These are phyloP conservation scores for Nannochloris sp. DNA, from an alignment of 139 green algal genomes.

Conservation along the genomic window DNA sequence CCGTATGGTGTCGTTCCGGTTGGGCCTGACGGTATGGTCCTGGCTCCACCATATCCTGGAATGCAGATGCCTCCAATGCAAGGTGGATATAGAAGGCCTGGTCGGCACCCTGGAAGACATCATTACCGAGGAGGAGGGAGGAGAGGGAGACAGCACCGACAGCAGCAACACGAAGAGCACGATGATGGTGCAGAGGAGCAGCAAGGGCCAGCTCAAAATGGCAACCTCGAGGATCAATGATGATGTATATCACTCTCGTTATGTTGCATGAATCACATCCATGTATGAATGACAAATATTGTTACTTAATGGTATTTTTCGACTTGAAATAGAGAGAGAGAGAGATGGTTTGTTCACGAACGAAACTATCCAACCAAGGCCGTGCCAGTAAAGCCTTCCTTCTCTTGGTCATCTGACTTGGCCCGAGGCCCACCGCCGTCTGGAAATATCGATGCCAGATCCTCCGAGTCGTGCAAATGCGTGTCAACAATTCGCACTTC, in stretches of 20 bases:
- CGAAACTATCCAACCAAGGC: conserved; percentile 16
- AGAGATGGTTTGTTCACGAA: neutral
- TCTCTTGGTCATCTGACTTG: neutral
- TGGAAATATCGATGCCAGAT: conserved; percentile 5
- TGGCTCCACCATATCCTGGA: neutral
- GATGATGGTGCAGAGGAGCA: neutral
- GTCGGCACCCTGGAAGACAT: neutral
- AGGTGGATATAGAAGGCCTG: neutral
- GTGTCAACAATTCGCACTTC: conserved; percentile 35
- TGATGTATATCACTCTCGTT: neutral
- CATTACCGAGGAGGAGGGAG: neutral
- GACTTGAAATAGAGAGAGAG: neutral
- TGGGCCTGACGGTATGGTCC: too few species aligned
- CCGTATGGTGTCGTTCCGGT: too few species aligned
- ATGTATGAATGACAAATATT: neutral
- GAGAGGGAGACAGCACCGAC: neutral
- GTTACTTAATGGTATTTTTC: neutral
- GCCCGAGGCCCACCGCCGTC: neutral
- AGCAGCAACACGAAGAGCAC: neutral
- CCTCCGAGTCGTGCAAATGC: conserved; percentile 16
- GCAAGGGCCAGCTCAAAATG: neutral
- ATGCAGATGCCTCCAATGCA: too few species aligned
- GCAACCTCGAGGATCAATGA: neutral
- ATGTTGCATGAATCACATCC: neutral
- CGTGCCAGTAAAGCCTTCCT: conserved; percentile 27